These are phyloP conservation scores for Nyssa sinensis DNA, from an alignment of 148 eudicot species.

Conservation along the genomic window DNA sequence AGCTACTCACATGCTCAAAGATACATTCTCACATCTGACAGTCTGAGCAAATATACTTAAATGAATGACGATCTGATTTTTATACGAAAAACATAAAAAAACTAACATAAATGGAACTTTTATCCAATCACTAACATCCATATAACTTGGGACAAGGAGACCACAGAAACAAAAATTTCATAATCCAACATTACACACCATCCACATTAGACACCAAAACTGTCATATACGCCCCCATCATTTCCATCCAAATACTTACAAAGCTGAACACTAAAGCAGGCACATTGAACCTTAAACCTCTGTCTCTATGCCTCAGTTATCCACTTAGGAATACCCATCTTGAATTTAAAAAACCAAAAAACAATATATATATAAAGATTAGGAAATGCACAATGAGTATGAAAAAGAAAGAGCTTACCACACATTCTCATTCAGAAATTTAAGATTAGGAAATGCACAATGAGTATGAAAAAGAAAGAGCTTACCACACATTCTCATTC, in stretches of 20 bases:
- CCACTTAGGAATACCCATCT: too few species aligned
- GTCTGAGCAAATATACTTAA: neutral
- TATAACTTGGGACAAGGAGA: neutral
- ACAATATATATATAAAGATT: too few species aligned
- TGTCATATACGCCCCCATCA: neutral
- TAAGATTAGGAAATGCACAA: too few species aligned
- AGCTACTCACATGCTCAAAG: neutral
- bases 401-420: too few species aligned
- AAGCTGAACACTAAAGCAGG: neutral
- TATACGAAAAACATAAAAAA: neutral
- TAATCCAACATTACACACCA: neutral
- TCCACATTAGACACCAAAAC: neutral
- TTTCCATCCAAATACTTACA: neutral
- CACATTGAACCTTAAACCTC: neutral
- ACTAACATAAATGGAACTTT: neutral
- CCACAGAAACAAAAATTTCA: neutral
- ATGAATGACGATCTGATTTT: too few species aligned
- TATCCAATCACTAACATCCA: too few species aligned
- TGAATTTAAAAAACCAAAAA: too few species aligned
- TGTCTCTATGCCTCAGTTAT: neutral
- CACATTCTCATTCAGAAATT: too few species aligned
- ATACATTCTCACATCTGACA: neutral
- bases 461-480: too few species aligned
- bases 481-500: too few species aligned
- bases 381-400: too few species aligned